Evolutionary conservation across 2,329 filamentous ascomycete genomes (phyloP).

Genomic region (Fusarium pseudocircinatum): DNA sequence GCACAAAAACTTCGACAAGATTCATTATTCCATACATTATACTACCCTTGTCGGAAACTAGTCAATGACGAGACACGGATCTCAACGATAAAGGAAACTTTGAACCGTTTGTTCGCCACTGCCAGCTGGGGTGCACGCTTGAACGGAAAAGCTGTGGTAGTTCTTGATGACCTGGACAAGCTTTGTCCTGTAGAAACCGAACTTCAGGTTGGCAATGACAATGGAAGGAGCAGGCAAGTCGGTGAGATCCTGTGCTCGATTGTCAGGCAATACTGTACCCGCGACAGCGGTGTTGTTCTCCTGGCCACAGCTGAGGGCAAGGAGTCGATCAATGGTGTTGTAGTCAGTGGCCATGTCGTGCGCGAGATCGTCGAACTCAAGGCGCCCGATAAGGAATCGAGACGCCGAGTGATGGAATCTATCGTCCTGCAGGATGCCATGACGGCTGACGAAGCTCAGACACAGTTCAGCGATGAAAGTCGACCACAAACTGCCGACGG

Average conservation of each 20-base stretch:
- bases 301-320: conserved; percentile 93
- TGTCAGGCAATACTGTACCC: conserved; percentile 83
- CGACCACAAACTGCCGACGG: conserved; percentile 67
- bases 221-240: conserved; percentile 89
- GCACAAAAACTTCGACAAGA: conserved; percentile 77
- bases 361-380: conserved; percentile 90
- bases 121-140: conserved; percentile 92
- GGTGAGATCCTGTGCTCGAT: conserved; percentile 88
- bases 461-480: conserved; percentile 56
- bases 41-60: conserved; percentile 86
- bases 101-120: conserved; percentile 84
- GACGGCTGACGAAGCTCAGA: conserved; percentile 49
- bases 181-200: conserved; percentile 95
- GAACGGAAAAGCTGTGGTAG: conserved; percentile 83
- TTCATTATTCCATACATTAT: conserved; percentile 81
- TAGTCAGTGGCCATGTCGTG: conserved; percentile 91
- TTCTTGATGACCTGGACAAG: conserved; percentile 93
- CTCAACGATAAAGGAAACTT: conserved; percentile 88
- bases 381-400: conserved; percentile 90
- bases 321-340: conserved; percentile 88
- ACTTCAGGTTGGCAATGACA: conserved; percentile 91
- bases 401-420: conserved; percentile 83
- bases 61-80: conserved; percentile 92
- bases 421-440: conserved; percentile 69
- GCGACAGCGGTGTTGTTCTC: conserved; percentile 83